Conservation (phyloP, 805 yeast species). For the Candida tammaniensis region DNA sequence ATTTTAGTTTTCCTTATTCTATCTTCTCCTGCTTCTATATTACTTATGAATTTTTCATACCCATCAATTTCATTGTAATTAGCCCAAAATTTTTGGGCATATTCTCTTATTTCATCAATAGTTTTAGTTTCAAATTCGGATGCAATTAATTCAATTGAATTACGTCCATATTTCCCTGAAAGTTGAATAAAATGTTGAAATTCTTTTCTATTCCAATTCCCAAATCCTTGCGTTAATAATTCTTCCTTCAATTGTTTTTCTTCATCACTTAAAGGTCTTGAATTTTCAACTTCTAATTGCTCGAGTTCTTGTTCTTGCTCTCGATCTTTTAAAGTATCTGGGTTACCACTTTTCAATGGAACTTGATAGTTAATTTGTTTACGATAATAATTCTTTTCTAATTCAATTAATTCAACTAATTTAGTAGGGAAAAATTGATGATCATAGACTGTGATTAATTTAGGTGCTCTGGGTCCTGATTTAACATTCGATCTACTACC, state of each 20-base stretch:
- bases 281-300: conserved; percentile 69
- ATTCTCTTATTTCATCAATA: conserved; percentile 72
- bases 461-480: conserved; percentile 78
- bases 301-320: conserved; percentile 52
- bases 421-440: conserved; percentile 89
- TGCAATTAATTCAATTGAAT: conserved; percentile 67
- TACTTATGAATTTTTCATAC: conserved; percentile 75
- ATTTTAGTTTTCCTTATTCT: conserved; percentile 58
- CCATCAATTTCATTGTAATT: conserved; percentile 81
- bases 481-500: conserved; percentile 44
- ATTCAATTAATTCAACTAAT: conserved; percentile 70
- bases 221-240: conserved; percentile 62
- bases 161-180: conserved; percentile 78
- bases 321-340: conserved; percentile 27
- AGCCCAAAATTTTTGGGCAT: conserved; percentile 80
- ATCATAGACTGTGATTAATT: conserved; percentile 76
- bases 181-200: conserved; percentile 76
- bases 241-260: conserved; percentile 65
- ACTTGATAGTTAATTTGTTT: conserved; percentile 64
- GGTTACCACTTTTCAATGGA: conserved; percentile 58
- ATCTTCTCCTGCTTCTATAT: conserved; percentile 89
- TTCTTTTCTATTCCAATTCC: conserved; percentile 85
- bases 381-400: conserved; percentile 75
- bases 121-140: conserved; percentile 81
- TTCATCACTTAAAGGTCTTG: conserved; percentile 80